phyloP scores from a whole-genome alignment of 1,284 basidiomycete species.

The Butyriboletus appendiculatus region DNA sequence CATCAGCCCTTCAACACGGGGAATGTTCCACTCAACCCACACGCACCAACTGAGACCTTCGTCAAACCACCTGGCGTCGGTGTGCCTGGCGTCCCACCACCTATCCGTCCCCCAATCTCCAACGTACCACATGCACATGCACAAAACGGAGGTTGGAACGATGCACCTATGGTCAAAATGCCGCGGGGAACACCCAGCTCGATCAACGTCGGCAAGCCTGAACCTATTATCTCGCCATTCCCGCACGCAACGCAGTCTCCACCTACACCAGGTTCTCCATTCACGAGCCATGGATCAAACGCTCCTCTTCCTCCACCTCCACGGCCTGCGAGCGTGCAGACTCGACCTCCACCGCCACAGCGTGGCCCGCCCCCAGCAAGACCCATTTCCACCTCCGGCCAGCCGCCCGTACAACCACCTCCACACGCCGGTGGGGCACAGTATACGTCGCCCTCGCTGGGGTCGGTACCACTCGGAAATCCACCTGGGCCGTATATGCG shows the following conservation, averaged over 20 bases:
- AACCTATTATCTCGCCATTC: conserved; percentile 88
- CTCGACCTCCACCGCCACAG: conserved; percentile 47
- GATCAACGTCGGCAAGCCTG: conserved; percentile 52
- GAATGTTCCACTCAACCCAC: conserved; percentile 38
- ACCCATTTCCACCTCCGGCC: conserved; percentile 41
- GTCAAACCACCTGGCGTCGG: conserved; percentile 17
- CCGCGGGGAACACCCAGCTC: conserved; percentile 56
- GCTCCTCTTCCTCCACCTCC: conserved; percentile 58
- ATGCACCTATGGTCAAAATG: conserved; percentile 60
- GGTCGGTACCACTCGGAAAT: conserved; percentile 31
- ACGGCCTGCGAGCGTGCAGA: conserved; percentile 60
- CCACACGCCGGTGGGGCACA: conserved; percentile 44
- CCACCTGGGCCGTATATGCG: conserved; percentile 36
- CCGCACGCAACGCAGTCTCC: conserved; percentile 67
- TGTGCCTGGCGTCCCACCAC: conserved; percentile 24
- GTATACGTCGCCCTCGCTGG: conserved; percentile 41
- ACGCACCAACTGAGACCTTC: conserved; percentile 20
- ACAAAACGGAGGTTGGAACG: conserved; percentile 86
- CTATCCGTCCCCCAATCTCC: conserved; percentile 24
- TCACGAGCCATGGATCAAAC: conserved; percentile 42
- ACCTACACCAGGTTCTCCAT: conserved; percentile 45
- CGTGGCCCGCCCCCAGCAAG: conserved; percentile 38
- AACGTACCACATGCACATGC: conserved; percentile 49
- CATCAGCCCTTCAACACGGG: conserved; percentile 26
- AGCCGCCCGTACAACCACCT: conserved; percentile 38